Evolutionary conservation across 495 filamentous ascomycete genomes (phyloP).

Genomic region (Aspergillus olivimuriae): DNA sequence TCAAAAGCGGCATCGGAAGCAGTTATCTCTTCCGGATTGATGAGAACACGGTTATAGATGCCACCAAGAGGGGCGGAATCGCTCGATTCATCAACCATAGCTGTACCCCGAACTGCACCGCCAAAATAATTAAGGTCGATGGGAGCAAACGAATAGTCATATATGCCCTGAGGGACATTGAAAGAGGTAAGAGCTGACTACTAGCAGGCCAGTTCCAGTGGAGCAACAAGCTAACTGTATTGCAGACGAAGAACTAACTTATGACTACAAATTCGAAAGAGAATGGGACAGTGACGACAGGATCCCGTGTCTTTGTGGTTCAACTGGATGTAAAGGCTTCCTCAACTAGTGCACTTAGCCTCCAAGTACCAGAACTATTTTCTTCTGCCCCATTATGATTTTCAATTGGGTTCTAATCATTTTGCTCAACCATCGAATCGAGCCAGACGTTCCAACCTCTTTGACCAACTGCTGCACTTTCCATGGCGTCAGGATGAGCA

Average conservation of each 20-base stretch:
- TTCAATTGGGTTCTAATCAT: neutral
- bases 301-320: constrained; percentile 95
- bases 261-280: constrained; percentile 99
- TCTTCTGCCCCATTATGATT: neutral
- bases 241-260: constrained; percentile 94
- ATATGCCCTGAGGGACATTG: constrained; percentile 92
- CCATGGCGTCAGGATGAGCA: no score
- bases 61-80: constrained; percentile 96
- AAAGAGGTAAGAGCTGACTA: constrained; percentile 72
- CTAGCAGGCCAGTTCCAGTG: no score
- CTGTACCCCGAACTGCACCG: constrained; percentile 96
- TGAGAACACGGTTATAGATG: constrained; percentile 95
- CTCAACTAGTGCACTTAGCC: constrained; percentile 68
- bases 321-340: constrained; percentile 94
- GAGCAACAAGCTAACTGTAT: constrained; percentile 35
- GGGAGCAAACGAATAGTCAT: constrained; percentile 99
- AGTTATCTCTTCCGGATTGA: constrained; percentile 98
- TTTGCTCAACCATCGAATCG: no score
- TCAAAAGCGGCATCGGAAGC: constrained; percentile 94
- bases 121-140: constrained; percentile 99
- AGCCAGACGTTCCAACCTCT: no score
- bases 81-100: constrained; percentile 98
- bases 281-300: constrained; percentile 92
- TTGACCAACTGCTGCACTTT: no score
- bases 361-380: no score